Evolutionary conservation across 192 early-diverging fungal species (phyloP).

Genomic region (Podila horticola): DNA sequence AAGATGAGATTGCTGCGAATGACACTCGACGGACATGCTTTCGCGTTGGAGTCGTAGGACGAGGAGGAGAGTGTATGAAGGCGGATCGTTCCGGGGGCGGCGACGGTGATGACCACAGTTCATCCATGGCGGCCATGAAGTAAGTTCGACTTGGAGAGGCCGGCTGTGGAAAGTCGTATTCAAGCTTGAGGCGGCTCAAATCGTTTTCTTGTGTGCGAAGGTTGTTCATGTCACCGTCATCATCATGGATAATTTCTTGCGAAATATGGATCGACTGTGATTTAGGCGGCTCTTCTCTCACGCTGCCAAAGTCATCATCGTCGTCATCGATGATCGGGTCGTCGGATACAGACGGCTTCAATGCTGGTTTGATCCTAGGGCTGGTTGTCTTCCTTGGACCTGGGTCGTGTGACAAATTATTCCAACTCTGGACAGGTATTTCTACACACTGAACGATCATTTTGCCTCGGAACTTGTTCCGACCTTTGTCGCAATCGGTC

Average conservation of each 20-base stretch:
- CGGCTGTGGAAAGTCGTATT: conserved; percentile 15
- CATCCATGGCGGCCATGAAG: conserved; percentile 29
- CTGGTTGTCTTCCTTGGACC: no score
- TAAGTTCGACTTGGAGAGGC: conserved; percentile 20
- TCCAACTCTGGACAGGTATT: background rate
- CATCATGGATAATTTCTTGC: no score
- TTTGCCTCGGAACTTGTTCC: background rate
- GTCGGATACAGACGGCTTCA: conserved; percentile 4
- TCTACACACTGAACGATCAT: conserved; percentile 10
- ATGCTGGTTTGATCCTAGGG: no score
- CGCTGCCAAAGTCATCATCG: conserved; percentile 7
- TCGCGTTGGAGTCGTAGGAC: conserved; percentile 23
- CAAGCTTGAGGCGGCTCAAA: background rate
- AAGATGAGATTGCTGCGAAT: background rate
- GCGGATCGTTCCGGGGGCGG: conserved; percentile 17
- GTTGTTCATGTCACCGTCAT: no score
- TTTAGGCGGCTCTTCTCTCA: no score
- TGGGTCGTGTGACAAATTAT: no score
- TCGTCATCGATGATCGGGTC: conserved; percentile 30
- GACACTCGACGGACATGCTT: background rate
- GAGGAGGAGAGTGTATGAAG: conserved; percentile 27
- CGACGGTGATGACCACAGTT: conserved; percentile 47
- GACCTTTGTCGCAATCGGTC: background rate
- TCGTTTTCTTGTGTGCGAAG: no score
- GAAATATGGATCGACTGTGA: no score